phyloP scores from a whole-genome alignment of 352 stramenopile species.

The Phytopythium kandeliae region DNA sequence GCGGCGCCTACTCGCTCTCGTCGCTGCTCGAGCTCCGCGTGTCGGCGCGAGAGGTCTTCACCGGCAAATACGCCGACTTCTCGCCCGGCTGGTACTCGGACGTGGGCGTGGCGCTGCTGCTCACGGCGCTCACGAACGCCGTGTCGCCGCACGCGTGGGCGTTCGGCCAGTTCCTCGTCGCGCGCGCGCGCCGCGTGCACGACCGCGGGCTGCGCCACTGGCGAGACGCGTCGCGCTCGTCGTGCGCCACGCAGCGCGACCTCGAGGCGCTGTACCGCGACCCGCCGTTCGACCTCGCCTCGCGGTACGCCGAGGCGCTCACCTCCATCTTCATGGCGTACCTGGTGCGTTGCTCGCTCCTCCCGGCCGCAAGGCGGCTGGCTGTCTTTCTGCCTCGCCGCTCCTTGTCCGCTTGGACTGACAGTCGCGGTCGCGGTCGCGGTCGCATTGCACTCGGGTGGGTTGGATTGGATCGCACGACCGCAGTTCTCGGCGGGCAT shows the following conservation, averaged over 20 bases:
- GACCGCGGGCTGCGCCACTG: constrained; percentile 49
- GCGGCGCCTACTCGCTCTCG: constrained; percentile 17
- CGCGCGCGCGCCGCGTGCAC: constrained; percentile 43
- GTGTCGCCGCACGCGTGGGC: constrained; percentile 63
- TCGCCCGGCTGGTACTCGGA: constrained; percentile 73
- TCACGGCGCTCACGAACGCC: constrained; percentile 82
- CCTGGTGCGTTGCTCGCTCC: constrained; percentile 26
- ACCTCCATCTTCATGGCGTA: constrained; percentile 82
- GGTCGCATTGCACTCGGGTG: not conserved
- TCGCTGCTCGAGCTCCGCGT: constrained; percentile 34
- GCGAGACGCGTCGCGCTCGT: constrained; percentile 56
- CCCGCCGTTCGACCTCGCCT: constrained; percentile 71
- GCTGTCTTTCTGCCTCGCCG: no score
- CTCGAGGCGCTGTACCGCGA: constrained; percentile 70
- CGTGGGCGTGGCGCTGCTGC: constrained; percentile 71
- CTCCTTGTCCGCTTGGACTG: no score
- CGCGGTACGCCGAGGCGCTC: constrained; percentile 68
- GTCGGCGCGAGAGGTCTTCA: constrained; percentile 6
- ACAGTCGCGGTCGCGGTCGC: no score
- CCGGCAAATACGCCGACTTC: constrained; percentile 78
- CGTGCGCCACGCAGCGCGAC: constrained; percentile 80
- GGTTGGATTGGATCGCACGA: no score
- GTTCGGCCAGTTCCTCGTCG: constrained; percentile 43
- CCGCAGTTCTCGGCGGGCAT: constrained; percentile 74
- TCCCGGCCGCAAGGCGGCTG: no score